Conservation (phyloP, 768 basidiomycete genomes). For the Mycena olivaceomarginata region DNA sequence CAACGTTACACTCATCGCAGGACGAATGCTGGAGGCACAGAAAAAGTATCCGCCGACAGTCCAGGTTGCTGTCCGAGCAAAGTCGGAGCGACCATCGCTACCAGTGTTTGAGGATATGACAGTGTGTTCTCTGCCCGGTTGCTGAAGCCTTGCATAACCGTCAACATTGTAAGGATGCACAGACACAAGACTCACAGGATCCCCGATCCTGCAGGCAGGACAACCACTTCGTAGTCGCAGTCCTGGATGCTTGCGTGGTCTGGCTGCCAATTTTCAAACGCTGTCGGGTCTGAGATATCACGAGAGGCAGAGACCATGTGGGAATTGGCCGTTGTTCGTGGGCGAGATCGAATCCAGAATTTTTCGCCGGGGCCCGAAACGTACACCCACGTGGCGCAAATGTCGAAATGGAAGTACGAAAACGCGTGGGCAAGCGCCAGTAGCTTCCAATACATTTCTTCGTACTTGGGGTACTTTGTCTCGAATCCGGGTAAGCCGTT, state of each 20-base stretch:
- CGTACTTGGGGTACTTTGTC: background rate
- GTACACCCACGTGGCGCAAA: background rate
- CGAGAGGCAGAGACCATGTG: background rate
- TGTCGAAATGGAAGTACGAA: background rate
- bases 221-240: constrained; percentile 3
- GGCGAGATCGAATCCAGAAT: constrained; percentile 17
- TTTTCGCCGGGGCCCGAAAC: constrained; percentile 9
- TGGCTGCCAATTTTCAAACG: constrained; percentile 19
- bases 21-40: background rate
- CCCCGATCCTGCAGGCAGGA: constrained; percentile 2
- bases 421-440: background rate
- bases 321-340: background rate
- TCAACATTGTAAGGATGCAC: background rate
- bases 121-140: constrained; percentile 11
- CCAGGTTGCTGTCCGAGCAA: background rate
- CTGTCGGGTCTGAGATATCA: background rate
- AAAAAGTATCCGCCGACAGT: constrained; percentile 12
- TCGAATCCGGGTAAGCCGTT: constrained; percentile 2
- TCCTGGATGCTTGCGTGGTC: background rate
- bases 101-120: constrained; percentile 4
- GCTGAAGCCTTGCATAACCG: background rate
- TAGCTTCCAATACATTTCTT: constrained; percentile 10
- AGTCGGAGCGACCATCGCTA: background rate
- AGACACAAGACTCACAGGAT: background rate
- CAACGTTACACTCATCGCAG: background rate